Evolutionary conservation across 768 basidiomycete species (phyloP), one percentile per base, ranked within the genome.

Genomic region (Suillus hirtellus): DNA sequence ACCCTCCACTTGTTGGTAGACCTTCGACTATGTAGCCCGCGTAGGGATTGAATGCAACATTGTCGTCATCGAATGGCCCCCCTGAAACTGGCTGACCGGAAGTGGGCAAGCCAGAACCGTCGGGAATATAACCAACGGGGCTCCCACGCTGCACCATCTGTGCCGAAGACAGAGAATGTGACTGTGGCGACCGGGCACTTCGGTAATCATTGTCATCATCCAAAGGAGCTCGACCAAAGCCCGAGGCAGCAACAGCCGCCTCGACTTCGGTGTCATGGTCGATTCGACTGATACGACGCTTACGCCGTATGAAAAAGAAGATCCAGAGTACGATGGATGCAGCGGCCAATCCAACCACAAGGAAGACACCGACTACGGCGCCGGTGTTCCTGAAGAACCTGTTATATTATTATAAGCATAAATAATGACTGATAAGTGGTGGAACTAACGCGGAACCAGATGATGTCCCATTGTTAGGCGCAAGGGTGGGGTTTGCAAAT

Each of bases 371-470:
- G 1, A 90, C 90, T 3, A 98, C 95, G 12, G 95, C 96, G 21
- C 94, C 94, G 27, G 89, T 91, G 72, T 96, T 92, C 58, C 75
- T 74, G 76, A 96, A 96, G 79, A 97, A 99, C 62, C 91, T 93
- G 63, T 19, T 50, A 35, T 11, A 52, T 58, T 11, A 52, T 58
- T 6, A 38, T 37, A n/a, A 66, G 47, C 19, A 59, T 68, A 56
- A 69, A 66, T 40, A 58, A 49, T 15, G 31, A 17, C 53, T 19
- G 34, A 17, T 4, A 42, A 56, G 40, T 52, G 53, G 46, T 47
- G 46, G 37, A 69, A 76, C 86, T 75, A 73, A 92, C 90, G 84
- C 78, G 52, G 83, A 82, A 60, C 73, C 71, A 50, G 70, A 76
- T 14, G 76, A 71, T 59, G 73, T 76, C 44, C 69, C 69, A 47